These are phyloP conservation scores for Leptoxyphium fumago DNA, from an alignment of 2,329 filamentous ascomycete species.

Conservation along the genomic window DNA sequence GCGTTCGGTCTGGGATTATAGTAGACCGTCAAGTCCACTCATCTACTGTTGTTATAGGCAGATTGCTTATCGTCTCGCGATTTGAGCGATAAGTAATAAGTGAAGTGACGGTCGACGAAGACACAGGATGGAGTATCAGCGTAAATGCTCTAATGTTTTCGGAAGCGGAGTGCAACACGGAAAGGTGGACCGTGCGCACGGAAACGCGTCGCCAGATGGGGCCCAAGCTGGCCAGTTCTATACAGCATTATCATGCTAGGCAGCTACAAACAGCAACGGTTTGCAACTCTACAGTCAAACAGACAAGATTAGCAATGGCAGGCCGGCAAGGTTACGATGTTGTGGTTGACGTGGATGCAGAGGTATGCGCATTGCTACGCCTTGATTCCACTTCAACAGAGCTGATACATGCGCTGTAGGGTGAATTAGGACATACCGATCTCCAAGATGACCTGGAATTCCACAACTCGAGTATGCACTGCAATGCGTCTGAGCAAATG, in stretches of 20 bases:
- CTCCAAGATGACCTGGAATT: slow-evolving; percentile 98
- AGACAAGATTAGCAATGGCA: neutral
- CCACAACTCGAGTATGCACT: slow-evolving; percentile 60
- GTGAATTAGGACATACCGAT: slow-evolving; percentile 94
- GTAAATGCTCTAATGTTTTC: no score
- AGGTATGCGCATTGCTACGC: slow-evolving; percentile 42
- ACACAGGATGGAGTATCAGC: no score
- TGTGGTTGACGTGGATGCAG: slow-evolving; percentile 92
- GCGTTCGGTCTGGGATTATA: no score
- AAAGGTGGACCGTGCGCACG: neutral
- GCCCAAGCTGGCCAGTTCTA: neutral
- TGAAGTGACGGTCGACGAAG: no score
- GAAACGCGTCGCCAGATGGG: neutral
- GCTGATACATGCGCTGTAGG: slow-evolving; percentile 37
- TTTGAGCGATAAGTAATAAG: no score
- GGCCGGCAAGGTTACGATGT: slow-evolving; percentile 55
- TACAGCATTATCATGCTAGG: neutral
- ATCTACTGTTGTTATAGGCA: no score
- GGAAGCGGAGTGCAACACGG: neutral
- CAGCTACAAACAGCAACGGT: neutral
- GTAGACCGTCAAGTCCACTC: no score
- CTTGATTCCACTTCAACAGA: neutral
- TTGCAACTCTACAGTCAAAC: no score
- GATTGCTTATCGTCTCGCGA: no score
- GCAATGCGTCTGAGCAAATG: neutral